These are phyloP conservation scores for Parathielavia appendiculata DNA, from an alignment of 495 filamentous ascomycete genomes.

Conservation along the genomic window DNA sequence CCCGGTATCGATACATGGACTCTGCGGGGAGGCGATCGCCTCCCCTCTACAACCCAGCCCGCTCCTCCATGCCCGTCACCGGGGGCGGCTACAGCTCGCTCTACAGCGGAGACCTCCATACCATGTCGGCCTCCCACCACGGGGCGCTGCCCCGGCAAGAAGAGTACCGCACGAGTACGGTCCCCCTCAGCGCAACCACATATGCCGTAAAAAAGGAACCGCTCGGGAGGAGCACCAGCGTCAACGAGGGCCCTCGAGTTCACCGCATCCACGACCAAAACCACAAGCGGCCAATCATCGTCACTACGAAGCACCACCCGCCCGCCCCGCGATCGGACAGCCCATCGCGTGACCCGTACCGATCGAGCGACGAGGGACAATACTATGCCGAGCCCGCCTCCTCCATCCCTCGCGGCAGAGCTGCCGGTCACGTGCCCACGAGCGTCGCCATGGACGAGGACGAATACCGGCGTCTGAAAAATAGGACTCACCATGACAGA, in stretches of 20 bases:
- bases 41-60: conserved; percentile 42
- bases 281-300: conserved; percentile 42
- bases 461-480: conserved; percentile 41
- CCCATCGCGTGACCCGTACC: conserved; percentile 45
- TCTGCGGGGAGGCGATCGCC: conserved; percentile 40
- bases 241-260: conserved; percentile 33
- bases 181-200: conserved; percentile 38
- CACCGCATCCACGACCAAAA: conserved; percentile 37
- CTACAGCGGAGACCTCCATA: conserved; percentile 40
- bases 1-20: conserved; percentile 31
- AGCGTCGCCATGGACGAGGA: conserved; percentile 40
- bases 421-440: conserved; percentile 23
- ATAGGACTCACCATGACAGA: conserved; percentile 41
- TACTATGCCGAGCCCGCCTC: conserved; percentile 50
- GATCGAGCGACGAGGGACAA: conserved; percentile 44
- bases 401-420: conserved; percentile 39
- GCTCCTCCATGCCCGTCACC: conserved; percentile 44
- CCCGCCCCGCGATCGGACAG: conserved; percentile 34
- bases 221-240: conserved; percentile 36
- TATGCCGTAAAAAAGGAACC: conserved; percentile 48
- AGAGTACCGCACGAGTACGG: conserved; percentile 30
- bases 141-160: conserved; percentile 31
- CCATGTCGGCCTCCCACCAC: conserved; percentile 37
- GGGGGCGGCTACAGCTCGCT: conserved; percentile 37
- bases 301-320: conserved; percentile 39